These are phyloP conservation scores for Artomyces pyxidatus DNA, from an alignment of 768 basidiomycete species.

Conservation along the genomic window DNA sequence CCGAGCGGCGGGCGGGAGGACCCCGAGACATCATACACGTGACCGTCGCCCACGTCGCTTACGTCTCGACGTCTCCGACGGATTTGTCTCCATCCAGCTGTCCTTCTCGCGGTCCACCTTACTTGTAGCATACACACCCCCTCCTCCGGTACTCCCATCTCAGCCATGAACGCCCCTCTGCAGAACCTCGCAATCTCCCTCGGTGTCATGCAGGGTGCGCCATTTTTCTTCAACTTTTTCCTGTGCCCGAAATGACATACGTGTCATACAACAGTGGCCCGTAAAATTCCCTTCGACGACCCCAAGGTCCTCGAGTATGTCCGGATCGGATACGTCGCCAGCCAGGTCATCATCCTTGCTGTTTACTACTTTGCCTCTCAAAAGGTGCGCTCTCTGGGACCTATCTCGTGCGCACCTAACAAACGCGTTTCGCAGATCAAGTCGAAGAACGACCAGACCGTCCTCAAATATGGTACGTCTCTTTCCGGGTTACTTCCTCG, in stretches of 20 bases:
- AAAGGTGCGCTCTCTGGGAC: conserved; percentile 40
- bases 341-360: conserved; percentile 63
- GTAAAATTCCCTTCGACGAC: conserved; percentile 87
- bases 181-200: conserved; percentile 81
- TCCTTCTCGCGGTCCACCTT: background rate
- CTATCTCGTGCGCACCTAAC: background rate
- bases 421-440: conserved; percentile 54
- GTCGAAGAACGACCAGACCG: conserved; percentile 91
- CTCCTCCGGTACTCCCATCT: background rate
- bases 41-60: background rate
- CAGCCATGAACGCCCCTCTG: conserved; percentile 12
- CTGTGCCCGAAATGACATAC: conserved; percentile 5
- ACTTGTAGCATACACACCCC: too few species aligned
- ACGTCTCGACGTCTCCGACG: background rate
- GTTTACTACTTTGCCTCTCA: conserved; percentile 76
- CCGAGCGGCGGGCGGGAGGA: background rate
- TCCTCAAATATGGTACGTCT: conserved; percentile 84
- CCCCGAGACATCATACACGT: background rate
- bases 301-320: conserved; percentile 75
- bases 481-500: background rate
- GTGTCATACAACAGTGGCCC: conserved; percentile 53
- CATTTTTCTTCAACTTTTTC: background rate
- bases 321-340: conserved; percentile 72
- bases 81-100: background rate
- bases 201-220: conserved; percentile 84